Evolutionary conservation across 208 protist genomes (phyloP), one percentile per base, ranked within the genome.

Genomic region (Crithidia mellificae): DNA sequence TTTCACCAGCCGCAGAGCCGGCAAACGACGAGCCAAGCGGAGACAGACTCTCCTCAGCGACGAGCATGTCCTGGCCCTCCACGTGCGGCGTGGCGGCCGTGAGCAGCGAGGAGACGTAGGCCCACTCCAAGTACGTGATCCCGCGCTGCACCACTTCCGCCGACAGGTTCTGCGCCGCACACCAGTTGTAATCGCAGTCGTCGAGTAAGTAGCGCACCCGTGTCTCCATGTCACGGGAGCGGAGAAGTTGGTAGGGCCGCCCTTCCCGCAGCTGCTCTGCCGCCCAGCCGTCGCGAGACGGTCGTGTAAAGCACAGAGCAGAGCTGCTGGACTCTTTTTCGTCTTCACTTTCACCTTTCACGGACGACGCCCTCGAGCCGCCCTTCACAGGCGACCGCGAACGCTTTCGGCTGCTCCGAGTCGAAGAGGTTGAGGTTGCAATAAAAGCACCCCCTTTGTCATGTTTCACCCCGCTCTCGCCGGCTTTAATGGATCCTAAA

Each of bases 161-260:
- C 12, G 63, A 14, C 2, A 90, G 44, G 12, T 50, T 22, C 2
- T 89, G 57, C 7, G 17, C 20, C 20, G 44, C 30, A 58, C 89
- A 94, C 86, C 85, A 94, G 8, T 76, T 63, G 49, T 87, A 87
- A 69, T 94, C 89, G 30, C 72, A 77, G 49, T 85, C 80, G 63
- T 92, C 84, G 25, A 88, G 81, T 0, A 84, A 64, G 72, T 94
- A 94, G 9, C 46, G 44, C 30, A 85, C 78, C 15, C 50, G 71
- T n/a, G 62, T 74, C 63, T 85, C 71, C 50, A 89, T 66, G 54
- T 90, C 80, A 14, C 38, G 7, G 6, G 77, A 78, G 25, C 63
- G 67, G 5, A 87, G 50, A 1, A 91, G 49, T 19, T 77, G 72
- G 49, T 94, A 91, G 2, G 88, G 85, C 6, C 72, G 73, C 9